Conservation (phyloP, 2,329 filamentous ascomycete species). For the Volutella citrinella region DNA sequence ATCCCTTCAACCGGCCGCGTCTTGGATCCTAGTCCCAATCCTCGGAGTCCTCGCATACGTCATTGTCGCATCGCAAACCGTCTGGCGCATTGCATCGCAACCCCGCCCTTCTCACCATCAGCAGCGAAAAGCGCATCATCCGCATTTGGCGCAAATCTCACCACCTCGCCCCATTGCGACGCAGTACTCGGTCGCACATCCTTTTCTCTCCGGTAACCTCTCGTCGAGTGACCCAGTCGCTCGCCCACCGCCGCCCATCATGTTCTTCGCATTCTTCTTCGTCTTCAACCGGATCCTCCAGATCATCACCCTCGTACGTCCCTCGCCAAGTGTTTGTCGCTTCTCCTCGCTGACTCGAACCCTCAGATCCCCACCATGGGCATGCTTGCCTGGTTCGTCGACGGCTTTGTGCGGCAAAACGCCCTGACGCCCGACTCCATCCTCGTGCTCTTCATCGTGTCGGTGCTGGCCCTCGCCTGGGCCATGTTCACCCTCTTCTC, state of each 20-base stretch:
- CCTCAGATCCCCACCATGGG: slow-evolving; percentile 60
- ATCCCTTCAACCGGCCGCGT: too few relatives aligned
- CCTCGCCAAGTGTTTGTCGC: background rate
- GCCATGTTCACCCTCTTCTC: slow-evolving; percentile 62
- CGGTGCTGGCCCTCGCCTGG: slow-evolving; percentile 62
- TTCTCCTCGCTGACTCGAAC: slow-evolving; percentile 4
- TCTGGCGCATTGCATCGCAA: too few relatives aligned
- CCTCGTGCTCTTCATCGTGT: slow-evolving; percentile 66
- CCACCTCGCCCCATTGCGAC: too few relatives aligned
- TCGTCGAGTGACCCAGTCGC: too few relatives aligned
- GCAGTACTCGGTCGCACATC: too few relatives aligned
- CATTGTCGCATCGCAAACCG: too few relatives aligned
- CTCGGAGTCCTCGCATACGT: too few relatives aligned
- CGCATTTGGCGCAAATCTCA: too few relatives aligned
- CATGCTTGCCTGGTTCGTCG: slow-evolving; percentile 65
- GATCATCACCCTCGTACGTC: slow-evolving; percentile 58
- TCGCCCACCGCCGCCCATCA: slow-evolving; percentile 37
- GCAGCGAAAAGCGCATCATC: too few relatives aligned
- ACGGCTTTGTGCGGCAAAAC: slow-evolving; percentile 56
- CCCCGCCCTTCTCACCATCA: too few relatives aligned
- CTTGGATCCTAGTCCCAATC: too few relatives aligned
- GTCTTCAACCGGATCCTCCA: slow-evolving; percentile 60
- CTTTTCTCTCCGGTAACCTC: too few relatives aligned
- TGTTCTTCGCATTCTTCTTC: slow-evolving; percentile 64
- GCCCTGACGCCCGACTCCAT: slow-evolving; percentile 59